Base-by-base conservation (phyloP, 2,329 filamentous ascomycete genomes). In the Trichoderma sp. region DNA sequence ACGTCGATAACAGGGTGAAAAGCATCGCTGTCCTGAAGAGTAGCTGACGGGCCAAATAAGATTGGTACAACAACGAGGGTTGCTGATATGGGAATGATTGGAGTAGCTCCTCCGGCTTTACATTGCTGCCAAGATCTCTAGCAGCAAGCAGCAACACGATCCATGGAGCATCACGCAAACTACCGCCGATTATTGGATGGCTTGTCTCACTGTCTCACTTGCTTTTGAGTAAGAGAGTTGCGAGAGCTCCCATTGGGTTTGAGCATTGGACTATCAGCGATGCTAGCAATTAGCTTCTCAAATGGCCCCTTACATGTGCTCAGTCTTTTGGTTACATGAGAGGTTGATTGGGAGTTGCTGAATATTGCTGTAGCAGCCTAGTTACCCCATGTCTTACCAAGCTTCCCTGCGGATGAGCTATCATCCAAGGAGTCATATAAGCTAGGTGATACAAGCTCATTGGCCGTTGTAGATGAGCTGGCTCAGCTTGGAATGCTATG, bases 331-430 rank as follows among this genome's bases (percentile, higher is more conserved):
- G 32, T 26, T 57, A 26, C 17, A 28, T 28, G 28, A 15, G 23
- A 28, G 20, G 32, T 17, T 13, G 32, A 28, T 36, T 39, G 47
- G 64, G 64, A 67, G 47, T 30, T 28, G 47, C 15, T 23, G 34
- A 28, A 23, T 23, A 28, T 55, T 36, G 20, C 8, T 55, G 8
- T 13, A 28, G 43, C 13, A 55, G 47, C 30, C 20, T 57, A 8
- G 11, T 55, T 57, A 57, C 64, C 47, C 64, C 64, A 67, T 55
- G 64, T 57, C 64, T 67, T 28, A 53, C 32, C 30, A 28, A 57
- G 47, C 47, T 67, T 39, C 64, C 64, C 64, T 67, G 64, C 32
- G 32, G 30, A 63, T 36, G 50, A 57, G 47, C 47, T 53, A 53
- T 36, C 47, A 55, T 55, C 20, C 20, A 66, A 66, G 34, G 36